phyloP scores from a whole-genome alignment of 768 basidiomycete genomes.

The Amylocystis lapponica region DNA sequence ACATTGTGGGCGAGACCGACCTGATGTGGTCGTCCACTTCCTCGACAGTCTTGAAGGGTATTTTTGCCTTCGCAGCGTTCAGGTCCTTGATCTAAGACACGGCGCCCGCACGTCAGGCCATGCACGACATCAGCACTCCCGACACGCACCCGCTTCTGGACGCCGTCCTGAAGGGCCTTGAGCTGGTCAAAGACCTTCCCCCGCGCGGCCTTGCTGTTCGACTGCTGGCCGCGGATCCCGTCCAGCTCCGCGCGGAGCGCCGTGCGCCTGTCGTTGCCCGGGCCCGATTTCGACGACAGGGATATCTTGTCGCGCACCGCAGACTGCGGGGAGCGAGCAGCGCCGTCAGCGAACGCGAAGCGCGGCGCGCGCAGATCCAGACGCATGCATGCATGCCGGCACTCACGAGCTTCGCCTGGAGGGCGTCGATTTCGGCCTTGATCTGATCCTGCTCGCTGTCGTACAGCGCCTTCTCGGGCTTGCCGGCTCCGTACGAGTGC shows the following conservation, averaged over 20 bases:
- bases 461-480: constrained; percentile 81
- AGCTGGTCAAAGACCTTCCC: constrained; percentile 73
- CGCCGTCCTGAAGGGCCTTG: constrained; percentile 67
- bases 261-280: constrained; percentile 66
- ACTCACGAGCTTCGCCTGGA: constrained; percentile 79
- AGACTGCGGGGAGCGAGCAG: constrained; percentile 38
- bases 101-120: too few species aligned
- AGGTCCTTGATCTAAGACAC: constrained; percentile 83
- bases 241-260: constrained; percentile 80
- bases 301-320: constrained; percentile 73
- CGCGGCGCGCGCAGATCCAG: too few species aligned
- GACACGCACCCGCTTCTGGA: constrained; percentile 70
- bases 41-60: constrained; percentile 69
- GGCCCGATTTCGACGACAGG: constrained; percentile 50
- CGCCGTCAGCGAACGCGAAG: constrained; percentile 7
- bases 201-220: constrained; percentile 64
- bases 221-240: constrained; percentile 70
- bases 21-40: constrained; percentile 86
- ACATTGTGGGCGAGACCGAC: constrained; percentile 37
- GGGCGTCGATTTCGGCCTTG: constrained; percentile 75
- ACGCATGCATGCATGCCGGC: too few species aligned
- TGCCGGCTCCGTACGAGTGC: constrained; percentile 37
- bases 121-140: neutral
- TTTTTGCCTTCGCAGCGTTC: constrained; percentile 73
- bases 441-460: constrained; percentile 82